Conservation (phyloP, 2,329 filamentous ascomycete genomes). For the Furcasterigmium sp. region DNA sequence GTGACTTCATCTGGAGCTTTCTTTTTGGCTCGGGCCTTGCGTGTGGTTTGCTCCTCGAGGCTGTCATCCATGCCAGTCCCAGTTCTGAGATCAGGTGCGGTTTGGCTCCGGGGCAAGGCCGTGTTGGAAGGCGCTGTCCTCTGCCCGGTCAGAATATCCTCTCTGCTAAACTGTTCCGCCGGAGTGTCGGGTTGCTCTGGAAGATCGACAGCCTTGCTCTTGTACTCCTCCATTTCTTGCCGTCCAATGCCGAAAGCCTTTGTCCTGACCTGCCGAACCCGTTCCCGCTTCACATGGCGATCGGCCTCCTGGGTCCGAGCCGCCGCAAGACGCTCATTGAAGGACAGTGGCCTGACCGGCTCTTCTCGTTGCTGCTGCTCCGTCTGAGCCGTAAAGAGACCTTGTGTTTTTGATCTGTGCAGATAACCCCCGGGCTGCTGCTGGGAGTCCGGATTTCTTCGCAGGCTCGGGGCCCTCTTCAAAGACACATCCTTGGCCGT, state of each 20-base stretch:
- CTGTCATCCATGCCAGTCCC: constrained; percentile 12
- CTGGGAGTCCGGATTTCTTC: constrained; percentile 22
- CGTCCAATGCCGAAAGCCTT: constrained; percentile 52
- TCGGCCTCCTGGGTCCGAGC: constrained; percentile 52
- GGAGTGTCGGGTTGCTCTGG: constrained; percentile 38
- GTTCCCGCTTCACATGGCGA: constrained; percentile 43
- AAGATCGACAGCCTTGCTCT: constrained; percentile 50
- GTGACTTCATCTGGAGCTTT: constrained; percentile 26
- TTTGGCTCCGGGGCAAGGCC: constrained; percentile 37
- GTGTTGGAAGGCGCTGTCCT: constrained; percentile 16
- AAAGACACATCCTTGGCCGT: constrained; percentile 78
- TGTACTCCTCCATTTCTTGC: constrained; percentile 56
- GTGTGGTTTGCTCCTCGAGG: constrained; percentile 4
- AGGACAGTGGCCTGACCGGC: constrained; percentile 47
- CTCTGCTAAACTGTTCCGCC: constrained; percentile 53
- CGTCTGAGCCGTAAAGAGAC: constrained; percentile 13
- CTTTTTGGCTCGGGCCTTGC: constrained; percentile 12
- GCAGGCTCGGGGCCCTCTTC: constrained; percentile 59
- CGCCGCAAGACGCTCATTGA: constrained; percentile 81
- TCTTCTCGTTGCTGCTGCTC: constrained; percentile 10
- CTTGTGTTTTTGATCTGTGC: constrained; percentile 35
- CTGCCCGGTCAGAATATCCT: constrained; percentile 49
- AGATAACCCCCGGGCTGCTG: constrained; percentile 31
- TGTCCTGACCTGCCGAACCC: constrained; percentile 48
- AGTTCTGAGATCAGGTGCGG: constrained; percentile 25